Conservation (phyloP, 441 rosid species). For the Capsella rubella region DNA sequence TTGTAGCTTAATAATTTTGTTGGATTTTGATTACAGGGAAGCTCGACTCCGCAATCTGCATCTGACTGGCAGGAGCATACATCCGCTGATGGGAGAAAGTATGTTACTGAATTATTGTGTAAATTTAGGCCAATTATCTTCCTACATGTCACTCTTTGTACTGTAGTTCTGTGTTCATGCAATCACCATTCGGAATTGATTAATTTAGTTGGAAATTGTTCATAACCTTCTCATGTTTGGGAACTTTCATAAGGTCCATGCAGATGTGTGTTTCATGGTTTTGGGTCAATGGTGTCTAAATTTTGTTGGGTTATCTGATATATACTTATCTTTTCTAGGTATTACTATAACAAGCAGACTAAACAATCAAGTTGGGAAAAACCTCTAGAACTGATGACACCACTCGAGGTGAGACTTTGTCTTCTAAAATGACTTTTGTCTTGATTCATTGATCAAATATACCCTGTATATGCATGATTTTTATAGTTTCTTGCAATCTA, state of each 20-base stretch:
- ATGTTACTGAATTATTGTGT: constrained; percentile 40
- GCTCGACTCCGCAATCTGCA: constrained; percentile 55
- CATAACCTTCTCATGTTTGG: constrained; percentile 7
- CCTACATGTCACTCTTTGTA: constrained; percentile 15
- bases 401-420: constrained; percentile 83
- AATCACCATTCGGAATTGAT: constrained; percentile 15
- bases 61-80: constrained; percentile 98
- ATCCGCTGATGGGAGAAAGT: constrained; percentile 92
- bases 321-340: constrained; percentile 55
- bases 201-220: constrained; percentile 10
- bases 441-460: constrained; percentile 19
- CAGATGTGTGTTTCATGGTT: constrained; percentile 20
- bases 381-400: constrained; percentile 95
- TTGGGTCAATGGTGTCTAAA: constrained; percentile 4
- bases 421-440: background rate
- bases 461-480: constrained; percentile 12
- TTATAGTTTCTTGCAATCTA: constrained; percentile 37
- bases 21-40: constrained; percentile 56
- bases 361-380: constrained; percentile 98
- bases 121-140: constrained; percentile 11
- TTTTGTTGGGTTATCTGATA: constrained; percentile 12
- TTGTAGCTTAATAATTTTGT: constrained; percentile 24
- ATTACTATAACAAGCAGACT: constrained; percentile 94
- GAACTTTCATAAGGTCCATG: constrained; percentile 8
- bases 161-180: constrained; percentile 14